phyloP scores from a whole-genome alignment of 2,329 filamentous ascomycete species.

The Colletotrichum destructivum region DNA sequence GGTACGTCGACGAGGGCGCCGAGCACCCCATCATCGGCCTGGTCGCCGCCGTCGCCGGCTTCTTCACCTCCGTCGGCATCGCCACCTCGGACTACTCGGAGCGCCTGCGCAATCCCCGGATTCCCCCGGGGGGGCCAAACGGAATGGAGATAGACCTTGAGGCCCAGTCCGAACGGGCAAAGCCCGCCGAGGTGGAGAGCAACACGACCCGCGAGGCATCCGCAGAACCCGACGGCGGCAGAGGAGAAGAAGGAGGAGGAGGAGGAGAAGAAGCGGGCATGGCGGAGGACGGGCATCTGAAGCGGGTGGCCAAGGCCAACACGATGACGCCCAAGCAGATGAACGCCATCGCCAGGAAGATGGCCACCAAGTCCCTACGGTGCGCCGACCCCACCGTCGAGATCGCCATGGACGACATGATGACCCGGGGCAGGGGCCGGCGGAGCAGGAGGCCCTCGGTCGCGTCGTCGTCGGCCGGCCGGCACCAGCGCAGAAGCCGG shows the following conservation, averaged over 20 bases:
- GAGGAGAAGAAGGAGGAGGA: no score
- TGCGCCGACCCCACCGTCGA: constrained; percentile 64
- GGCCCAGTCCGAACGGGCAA: not conserved
- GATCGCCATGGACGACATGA: constrained; percentile 7
- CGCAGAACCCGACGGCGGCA: not conserved
- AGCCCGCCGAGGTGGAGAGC: constrained; percentile 9
- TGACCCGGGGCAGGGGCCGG: not conserved
- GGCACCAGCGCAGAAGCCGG: not conserved
- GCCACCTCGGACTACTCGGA: constrained; percentile 51
- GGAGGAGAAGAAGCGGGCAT: not conserved
- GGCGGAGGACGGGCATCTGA: not conserved
- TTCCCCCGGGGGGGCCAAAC: not conserved
- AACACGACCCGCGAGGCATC: constrained; percentile 25
- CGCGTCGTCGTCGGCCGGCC: not conserved
- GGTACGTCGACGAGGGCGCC: constrained; percentile 76
- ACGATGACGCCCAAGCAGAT: constrained; percentile 48
- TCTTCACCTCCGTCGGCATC: constrained; percentile 76
- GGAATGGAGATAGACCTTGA: not conserved
- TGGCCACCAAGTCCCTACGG: constrained; percentile 55
- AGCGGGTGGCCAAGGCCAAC: not conserved
- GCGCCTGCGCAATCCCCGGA: constrained; percentile 34
- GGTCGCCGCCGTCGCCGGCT: constrained; percentile 76
- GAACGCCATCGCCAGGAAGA: constrained; percentile 49
- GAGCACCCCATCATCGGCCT: constrained; percentile 76
- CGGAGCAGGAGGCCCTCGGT: not conserved